Percentiles rank a stretch among this genome's conserved stretches.
These are phyloP conservation scores for Cyclotella choctawhatcheeana DNA, from an alignment of 108 stramenopile genomes.

Conservation along the genomic window DNA sequence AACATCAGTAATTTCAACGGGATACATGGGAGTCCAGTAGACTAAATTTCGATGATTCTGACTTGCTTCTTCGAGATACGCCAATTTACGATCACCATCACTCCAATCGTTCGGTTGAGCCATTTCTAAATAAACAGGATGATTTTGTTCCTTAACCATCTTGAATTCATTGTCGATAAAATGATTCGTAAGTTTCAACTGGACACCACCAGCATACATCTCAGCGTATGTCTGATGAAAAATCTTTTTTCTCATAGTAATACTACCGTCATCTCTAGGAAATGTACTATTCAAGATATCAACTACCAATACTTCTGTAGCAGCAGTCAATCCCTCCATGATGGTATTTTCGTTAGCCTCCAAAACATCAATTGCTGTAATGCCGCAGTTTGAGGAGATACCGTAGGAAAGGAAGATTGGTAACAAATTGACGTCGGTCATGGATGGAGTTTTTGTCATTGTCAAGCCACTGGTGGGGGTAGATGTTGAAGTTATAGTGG, in stretches of 20 bases:
- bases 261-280: constrained; percentile 19
- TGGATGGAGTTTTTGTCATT: neutral
- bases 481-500: neutral
- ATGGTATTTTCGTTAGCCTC: constrained; percentile 35
- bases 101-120: neutral
- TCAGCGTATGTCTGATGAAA: constrained; percentile 11
- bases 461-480: neutral
- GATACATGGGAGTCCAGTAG: constrained; percentile 43
- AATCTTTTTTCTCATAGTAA: neutral
- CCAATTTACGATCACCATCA: neutral
- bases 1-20: constrained; percentile 48
- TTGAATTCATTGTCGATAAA: neutral
- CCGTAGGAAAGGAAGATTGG: constrained; percentile 1
- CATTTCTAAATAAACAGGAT: neutral
- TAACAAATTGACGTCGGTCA: neutral
- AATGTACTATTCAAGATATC: constrained; percentile 41
- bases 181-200: neutral
- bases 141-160: neutral
- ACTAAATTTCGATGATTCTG: constrained; percentile 38
- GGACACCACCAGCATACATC: neutral
- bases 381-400: constrained; percentile 47
- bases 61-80: neutral
- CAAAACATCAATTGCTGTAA: constrained; percentile 39
- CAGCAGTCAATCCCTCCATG: constrained; percentile 29
- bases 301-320: constrained; percentile 24